Evolutionary conservation across 202 grass and related monocot species (phyloP).

Genomic region (Setaria viridis): DNA sequence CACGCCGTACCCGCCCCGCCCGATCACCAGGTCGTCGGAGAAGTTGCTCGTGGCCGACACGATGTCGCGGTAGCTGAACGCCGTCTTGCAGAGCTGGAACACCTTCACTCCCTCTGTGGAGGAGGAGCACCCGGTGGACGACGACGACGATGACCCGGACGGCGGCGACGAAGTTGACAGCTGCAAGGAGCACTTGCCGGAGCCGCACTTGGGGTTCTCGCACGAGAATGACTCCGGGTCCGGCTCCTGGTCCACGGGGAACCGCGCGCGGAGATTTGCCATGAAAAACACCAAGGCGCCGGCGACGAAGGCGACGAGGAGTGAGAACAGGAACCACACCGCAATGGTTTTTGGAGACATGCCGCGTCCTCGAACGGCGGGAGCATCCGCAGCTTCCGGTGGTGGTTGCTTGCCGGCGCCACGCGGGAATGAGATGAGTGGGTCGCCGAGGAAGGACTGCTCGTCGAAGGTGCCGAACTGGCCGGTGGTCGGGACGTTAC

Average conservation of each 20-base stretch:
- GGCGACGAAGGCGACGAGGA: slow-evolving; percentile 55
- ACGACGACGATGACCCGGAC: slow-evolving; percentile 46
- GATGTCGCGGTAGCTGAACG: slow-evolving; percentile 86
- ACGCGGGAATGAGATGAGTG: slow-evolving; percentile 41
- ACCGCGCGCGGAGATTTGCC: slow-evolving; percentile 30
- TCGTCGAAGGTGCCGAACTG: slow-evolving; percentile 73
- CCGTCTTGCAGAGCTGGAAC: slow-evolving; percentile 65
- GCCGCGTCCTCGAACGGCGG: background rate
- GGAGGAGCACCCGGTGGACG: slow-evolving; percentile 42
- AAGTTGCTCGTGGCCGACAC: slow-evolving; percentile 74
- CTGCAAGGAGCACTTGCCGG: slow-evolving; percentile 26
- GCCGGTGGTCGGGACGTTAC: slow-evolving; percentile 47
- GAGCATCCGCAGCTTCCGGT: slow-evolving; percentile 16
- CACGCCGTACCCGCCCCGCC: slow-evolving; percentile 81
- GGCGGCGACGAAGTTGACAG: slow-evolving; percentile 32
- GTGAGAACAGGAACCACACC: slow-evolving; percentile 53
- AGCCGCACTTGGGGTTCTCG: slow-evolving; percentile 51
- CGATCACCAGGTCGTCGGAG: slow-evolving; percentile 68
- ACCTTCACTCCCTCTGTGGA: slow-evolving; percentile 65
- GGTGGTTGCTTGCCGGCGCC: background rate
- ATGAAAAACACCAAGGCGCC: slow-evolving; percentile 48
- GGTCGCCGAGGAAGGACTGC: slow-evolving; percentile 76
- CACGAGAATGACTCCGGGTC: slow-evolving; percentile 47
- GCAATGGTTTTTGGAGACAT: slow-evolving; percentile 22
- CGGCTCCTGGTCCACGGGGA: slow-evolving; percentile 59